Evolutionary conservation across 495 filamentous ascomycete species (phyloP).

Genomic region (Neurospora tetrasperma): DNA sequence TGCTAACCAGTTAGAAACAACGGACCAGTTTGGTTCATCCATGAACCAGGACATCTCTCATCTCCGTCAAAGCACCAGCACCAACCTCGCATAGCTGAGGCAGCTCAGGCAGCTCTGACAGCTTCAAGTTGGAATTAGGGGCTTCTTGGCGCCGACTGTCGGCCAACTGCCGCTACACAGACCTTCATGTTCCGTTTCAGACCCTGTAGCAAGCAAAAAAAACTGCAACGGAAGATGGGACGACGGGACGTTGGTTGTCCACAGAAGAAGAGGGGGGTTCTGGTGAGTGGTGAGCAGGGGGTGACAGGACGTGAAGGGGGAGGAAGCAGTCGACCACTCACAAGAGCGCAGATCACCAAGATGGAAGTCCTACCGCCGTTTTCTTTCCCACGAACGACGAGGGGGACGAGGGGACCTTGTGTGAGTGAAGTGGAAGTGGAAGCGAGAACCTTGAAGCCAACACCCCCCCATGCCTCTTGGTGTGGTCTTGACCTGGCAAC

Average conservation of each 20-base stretch:
- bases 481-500: background rate
- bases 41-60: background rate
- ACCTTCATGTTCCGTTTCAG: background rate
- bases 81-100: background rate
- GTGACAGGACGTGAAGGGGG: slow-evolving; percentile 3
- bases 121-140: background rate
- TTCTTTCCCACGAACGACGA: slow-evolving; percentile 3
- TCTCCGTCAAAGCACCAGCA: background rate
- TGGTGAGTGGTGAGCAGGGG: slow-evolving; percentile 5
- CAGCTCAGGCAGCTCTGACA: background rate
- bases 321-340: slow-evolving; percentile 7
- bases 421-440: background rate
- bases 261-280: slow-evolving; percentile 2
- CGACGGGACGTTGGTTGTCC: slow-evolving; percentile 2
- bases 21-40: background rate
- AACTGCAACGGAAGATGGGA: background rate
- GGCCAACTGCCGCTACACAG: background rate
- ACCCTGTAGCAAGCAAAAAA: background rate
- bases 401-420: background rate
- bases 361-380: slow-evolving; percentile 8
- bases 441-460: background rate
- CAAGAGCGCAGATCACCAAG: slow-evolving; percentile 7
- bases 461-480: background rate
- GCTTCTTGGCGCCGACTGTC: background rate
- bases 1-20: background rate